These are phyloP conservation scores for Nannochloris sp. DNA, from an alignment of 139 green algal species.

Conservation along the genomic window DNA sequence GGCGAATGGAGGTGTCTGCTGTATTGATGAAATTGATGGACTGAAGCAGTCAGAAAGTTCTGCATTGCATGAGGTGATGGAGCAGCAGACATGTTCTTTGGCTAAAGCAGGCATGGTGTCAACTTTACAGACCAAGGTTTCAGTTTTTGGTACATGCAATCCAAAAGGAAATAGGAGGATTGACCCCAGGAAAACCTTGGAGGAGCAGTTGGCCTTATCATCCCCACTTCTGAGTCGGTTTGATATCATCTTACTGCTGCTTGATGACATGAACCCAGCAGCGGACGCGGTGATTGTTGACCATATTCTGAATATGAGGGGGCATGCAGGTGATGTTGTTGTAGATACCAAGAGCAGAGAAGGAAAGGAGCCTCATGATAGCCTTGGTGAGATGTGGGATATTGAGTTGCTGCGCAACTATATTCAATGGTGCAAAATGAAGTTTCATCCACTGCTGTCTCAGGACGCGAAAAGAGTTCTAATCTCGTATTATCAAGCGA, in stretches of 20 bases:
- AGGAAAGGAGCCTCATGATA: not conserved
- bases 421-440: conserved; percentile 52
- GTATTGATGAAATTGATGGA: conserved; percentile 84
- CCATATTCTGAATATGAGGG: conserved; percentile 55
- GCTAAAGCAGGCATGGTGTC: conserved; percentile 89
- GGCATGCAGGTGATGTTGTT: not conserved
- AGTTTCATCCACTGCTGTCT: conserved; percentile 37
- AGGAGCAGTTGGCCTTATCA: conserved; percentile 24
- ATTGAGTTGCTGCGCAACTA: conserved; percentile 60
- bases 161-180: conserved; percentile 11
- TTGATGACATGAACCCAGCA: conserved; percentile 43
- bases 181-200: conserved; percentile 22
- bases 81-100: conserved; percentile 87
- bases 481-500: conserved; percentile 61
- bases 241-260: conserved; percentile 77
- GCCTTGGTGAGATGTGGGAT: conserved; percentile 33
- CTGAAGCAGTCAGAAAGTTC: conserved; percentile 62
- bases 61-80: conserved; percentile 88
- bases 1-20: conserved; percentile 81
- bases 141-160: conserved; percentile 47
- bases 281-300: conserved; percentile 59
- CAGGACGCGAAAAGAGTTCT: conserved; percentile 51
- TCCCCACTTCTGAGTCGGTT: conserved; percentile 72
- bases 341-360: not conserved
- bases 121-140: conserved; percentile 62